These are phyloP conservation scores for Hibiscus syriacus DNA, from an alignment of 345 rosid genomes.

Conservation along the genomic window DNA sequence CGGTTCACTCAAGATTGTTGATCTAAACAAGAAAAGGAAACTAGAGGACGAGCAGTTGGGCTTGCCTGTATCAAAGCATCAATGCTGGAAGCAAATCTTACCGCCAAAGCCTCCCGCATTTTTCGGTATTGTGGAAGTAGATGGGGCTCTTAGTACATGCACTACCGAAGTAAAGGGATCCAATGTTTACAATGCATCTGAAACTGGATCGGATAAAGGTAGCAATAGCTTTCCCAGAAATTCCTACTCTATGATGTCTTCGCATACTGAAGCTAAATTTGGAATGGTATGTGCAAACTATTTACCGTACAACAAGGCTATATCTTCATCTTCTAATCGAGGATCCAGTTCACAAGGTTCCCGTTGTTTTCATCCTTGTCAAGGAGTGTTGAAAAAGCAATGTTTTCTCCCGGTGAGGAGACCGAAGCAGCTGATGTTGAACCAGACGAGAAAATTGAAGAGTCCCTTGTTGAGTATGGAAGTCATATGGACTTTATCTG, in stretches of 20 bases:
- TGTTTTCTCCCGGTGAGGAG: constrained; percentile 2
- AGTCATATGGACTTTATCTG: constrained; percentile 15
- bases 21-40: constrained; percentile 49
- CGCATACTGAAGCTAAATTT: constrained; percentile 17
- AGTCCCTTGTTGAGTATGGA: constrained; percentile 21
- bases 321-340: constrained; percentile 15
- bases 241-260: constrained; percentile 18
- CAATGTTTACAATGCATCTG: constrained; percentile 14
- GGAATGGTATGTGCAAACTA: constrained; percentile 11
- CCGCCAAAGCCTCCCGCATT: constrained; percentile 8
- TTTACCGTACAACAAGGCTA: constrained; percentile 8
- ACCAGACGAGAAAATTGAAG: constrained; percentile 21
- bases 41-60: constrained; percentile 32
- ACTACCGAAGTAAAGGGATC: constrained; percentile 9
- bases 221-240: constrained; percentile 36
- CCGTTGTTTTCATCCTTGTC: not conserved
- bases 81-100: constrained; percentile 29
- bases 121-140: constrained; percentile 12
- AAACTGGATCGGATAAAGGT: constrained; percentile 32
- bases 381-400: constrained; percentile 5
- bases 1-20: constrained; percentile 12
- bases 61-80: constrained; percentile 47
- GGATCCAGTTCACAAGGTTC: constrained; percentile 8
- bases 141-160: not conserved
- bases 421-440: constrained; percentile 7